phyloP scores from a whole-genome alignment of 31 red algal species.

The Asparagopsis taxiformis region DNA sequence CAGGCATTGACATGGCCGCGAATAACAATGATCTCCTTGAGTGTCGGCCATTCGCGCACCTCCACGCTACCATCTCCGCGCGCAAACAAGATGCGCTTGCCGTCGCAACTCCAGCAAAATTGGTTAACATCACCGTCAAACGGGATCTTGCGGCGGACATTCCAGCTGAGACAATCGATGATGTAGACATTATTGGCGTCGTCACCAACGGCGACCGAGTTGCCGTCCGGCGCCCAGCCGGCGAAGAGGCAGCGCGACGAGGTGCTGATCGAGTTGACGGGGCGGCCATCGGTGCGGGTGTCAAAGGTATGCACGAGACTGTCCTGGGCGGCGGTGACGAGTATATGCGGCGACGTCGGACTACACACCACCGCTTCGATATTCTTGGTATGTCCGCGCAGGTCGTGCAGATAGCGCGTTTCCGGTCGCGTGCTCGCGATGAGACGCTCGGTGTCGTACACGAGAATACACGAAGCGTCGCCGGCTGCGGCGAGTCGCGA shows the following conservation, averaged over 20 bases:
- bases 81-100: constrained; percentile 31
- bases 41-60: constrained; percentile 43
- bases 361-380: constrained; percentile 32
- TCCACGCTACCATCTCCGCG: constrained; percentile 49
- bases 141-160: constrained; percentile 25
- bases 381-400: constrained; percentile 44
- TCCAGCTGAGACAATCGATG: constrained; percentile 42
- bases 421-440: constrained; percentile 21
- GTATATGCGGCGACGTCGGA: constrained; percentile 46
- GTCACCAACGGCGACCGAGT: constrained; percentile 38
- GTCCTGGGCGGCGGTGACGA: constrained; percentile 38
- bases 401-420: constrained; percentile 35
- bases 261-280: constrained; percentile 24
- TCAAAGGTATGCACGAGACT: constrained; percentile 41
- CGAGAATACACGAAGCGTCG: constrained; percentile 33
- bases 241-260: constrained; percentile 48
- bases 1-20: constrained; percentile 38
- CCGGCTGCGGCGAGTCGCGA: constrained; percentile 45
- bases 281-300: constrained; percentile 6
- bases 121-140: constrained; percentile 66
- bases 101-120: constrained; percentile 50
- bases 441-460: constrained; percentile 50
- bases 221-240: constrained; percentile 58
- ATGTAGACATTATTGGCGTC: constrained; percentile 41
- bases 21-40: constrained; percentile 31